Base-by-base conservation (phyloP, 208 protist genomes). In the Crithidia fasciculata region DNA sequence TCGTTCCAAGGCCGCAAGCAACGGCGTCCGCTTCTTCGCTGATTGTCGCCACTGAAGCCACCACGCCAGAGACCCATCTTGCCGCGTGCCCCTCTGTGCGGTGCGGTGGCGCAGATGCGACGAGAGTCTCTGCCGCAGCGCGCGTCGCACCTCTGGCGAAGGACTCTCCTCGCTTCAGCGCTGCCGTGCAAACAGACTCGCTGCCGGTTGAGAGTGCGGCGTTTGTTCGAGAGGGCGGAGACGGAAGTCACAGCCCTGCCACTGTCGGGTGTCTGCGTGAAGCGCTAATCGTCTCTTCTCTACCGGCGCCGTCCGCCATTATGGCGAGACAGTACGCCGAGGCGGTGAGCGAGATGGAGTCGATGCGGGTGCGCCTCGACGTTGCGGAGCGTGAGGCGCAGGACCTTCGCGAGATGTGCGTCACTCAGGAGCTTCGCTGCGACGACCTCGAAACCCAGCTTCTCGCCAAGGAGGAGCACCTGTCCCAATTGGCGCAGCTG, bases 361-460 rank as follows among this genome's bases (percentile, higher is more conserved):
- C 55, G 62, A 65, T 78, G 65, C 73, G 65, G 41, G 62, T 50
- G 58, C 74, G 77, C 6, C 50, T 78, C 8, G 66, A 82, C 36
- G 36, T 43, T 12, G 64, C 72, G 36, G 61, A 74, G 72, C 56
- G 41, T 4, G 58, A 62, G 43, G 49, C 74, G 6, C 61, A 70
- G 41, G 61, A 52, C 18, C 67, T 86, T 53, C 77, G 49, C 2
- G 67, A 77, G 61, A 69, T 73, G 55, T 70, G 85, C 28, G 54
- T 16, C n/a, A 61, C 47, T 0, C 66, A 79, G 56, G 72, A 72
- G 49, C 49, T 88, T 15, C 73, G 69, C 5, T 78, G 74, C 54
- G 88, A 90, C 54, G 77, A 83, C 2, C 55, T 87, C 39, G 83
- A 93, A 65, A 88, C 81, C n/a, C 76, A 62, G 47, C 76, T 90